These are phyloP conservation scores for Mallotus japonicus DNA, from an alignment of 441 rosid genomes.

Conservation along the genomic window DNA sequence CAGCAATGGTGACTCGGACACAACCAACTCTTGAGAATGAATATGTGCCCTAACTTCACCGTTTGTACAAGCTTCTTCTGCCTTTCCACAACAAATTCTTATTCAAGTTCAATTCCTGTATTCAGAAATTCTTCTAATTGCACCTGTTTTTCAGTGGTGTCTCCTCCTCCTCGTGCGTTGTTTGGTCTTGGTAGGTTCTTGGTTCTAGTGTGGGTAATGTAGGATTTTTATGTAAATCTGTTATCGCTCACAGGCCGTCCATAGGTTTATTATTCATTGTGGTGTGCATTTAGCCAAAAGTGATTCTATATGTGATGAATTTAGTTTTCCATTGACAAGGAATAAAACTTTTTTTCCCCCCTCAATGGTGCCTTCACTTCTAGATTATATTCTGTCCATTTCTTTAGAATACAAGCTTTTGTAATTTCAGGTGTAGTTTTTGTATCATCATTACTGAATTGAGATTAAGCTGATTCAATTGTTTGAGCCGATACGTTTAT, in stretches of 20 bases:
- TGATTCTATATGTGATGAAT: conserved; percentile 45
- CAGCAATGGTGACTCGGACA: conserved; percentile 78
- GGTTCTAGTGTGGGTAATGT: conserved; percentile 45
- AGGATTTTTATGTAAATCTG: conserved; percentile 60
- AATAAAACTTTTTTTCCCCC: conserved; percentile 34
- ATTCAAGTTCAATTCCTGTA: conserved; percentile 41
- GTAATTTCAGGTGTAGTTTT: not conserved
- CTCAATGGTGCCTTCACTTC: conserved; percentile 14
- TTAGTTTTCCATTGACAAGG: conserved; percentile 43
- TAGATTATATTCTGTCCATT: conserved; percentile 4
- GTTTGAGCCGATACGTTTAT: too few relatives aligned
- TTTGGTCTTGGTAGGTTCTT: conserved; percentile 34
- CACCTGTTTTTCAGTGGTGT: conserved; percentile 39
- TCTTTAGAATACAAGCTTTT: not conserved
- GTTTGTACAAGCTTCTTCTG: conserved; percentile 27
- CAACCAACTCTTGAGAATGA: conserved; percentile 81
- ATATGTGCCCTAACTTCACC: conserved; percentile 58
- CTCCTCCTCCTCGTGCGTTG: conserved; percentile 25
- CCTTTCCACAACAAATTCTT: conserved; percentile 30
- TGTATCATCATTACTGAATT: not conserved
- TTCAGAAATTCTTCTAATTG: conserved; percentile 37
- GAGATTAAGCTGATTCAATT: not conserved
- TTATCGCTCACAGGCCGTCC: conserved; percentile 34
- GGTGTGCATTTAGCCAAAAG: conserved; percentile 43
- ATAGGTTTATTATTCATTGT: conserved; percentile 53